Conservation (phyloP, 2,329 filamentous ascomycete genomes). For the Ilyonectria sp. region DNA sequence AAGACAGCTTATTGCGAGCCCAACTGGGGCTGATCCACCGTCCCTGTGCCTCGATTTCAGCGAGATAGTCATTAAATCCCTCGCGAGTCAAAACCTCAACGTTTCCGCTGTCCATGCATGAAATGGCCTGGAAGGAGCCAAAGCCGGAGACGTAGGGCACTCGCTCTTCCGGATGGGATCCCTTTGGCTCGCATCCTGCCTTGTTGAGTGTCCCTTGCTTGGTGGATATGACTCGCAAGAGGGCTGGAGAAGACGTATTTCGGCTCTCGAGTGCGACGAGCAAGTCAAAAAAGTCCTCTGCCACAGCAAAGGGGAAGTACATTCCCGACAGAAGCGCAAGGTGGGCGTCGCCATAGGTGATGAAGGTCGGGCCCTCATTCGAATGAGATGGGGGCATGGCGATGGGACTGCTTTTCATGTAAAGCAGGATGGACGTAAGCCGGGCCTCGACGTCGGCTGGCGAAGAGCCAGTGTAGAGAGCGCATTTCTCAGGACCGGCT, state of each 20-base stretch:
- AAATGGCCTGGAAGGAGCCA: constrained; percentile 27
- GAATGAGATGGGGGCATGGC: background rate
- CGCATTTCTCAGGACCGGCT: constrained; percentile 7
- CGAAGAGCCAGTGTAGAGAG: constrained; percentile 9
- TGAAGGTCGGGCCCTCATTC: constrained; percentile 17
- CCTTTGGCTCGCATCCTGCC: constrained; percentile 19
- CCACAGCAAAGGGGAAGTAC: constrained; percentile 30
- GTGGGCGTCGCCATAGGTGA: constrained; percentile 34
- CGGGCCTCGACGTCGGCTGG: constrained; percentile 9
- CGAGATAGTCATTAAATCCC: constrained; percentile 33
- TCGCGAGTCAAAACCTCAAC: constrained; percentile 22
- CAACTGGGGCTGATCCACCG: constrained; percentile 32
- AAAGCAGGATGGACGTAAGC: constrained; percentile 5
- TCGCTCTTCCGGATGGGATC: constrained; percentile 15
- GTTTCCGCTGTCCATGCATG: constrained; percentile 31
- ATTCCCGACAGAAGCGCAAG: constrained; percentile 22
- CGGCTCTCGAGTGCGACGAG: constrained; percentile 21
- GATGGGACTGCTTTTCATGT: background rate
- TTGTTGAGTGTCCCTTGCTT: constrained; percentile 17
- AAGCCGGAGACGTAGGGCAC: constrained; percentile 7
- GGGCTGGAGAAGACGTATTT: constrained; percentile 23
- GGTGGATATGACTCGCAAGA: background rate
- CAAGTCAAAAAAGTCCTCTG: constrained; percentile 25
- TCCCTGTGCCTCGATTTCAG: constrained; percentile 26
- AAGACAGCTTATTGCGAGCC: constrained; percentile 31